Evolutionary conservation across 2,329 filamentous ascomycete genomes (phyloP).

Genomic region (Hypoxylon sp.): DNA sequence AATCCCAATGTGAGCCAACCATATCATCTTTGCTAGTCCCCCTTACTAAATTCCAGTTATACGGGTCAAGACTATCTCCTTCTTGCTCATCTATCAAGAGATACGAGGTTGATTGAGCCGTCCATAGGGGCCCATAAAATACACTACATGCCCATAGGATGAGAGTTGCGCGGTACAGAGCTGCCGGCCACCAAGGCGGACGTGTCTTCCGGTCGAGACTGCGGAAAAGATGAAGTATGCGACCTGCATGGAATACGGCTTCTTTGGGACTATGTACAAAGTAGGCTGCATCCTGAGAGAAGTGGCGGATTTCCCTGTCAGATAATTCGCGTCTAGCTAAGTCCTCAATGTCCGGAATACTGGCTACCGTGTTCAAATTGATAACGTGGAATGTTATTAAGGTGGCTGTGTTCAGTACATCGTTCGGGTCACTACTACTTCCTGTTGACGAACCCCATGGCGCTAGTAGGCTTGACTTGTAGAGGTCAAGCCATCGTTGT

Average conservation of each 20-base stretch:
- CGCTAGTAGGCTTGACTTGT: slow-evolving; percentile 16
- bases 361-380: slow-evolving; percentile 26
- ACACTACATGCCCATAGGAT: slow-evolving; percentile 26
- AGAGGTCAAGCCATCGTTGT: slow-evolving; percentile 25
- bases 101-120: not conserved
- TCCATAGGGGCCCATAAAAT: slow-evolving; percentile 24
- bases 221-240: slow-evolving; percentile 21
- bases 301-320: slow-evolving; percentile 9
- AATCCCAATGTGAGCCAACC: slow-evolving; percentile 8
- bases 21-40: slow-evolving; percentile 19
- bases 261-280: slow-evolving; percentile 29
- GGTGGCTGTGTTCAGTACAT: slow-evolving; percentile 17
- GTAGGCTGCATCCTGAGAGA: slow-evolving; percentile 14
- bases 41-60: slow-evolving; percentile 20
- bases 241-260: slow-evolving; percentile 23
- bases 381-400: slow-evolving; percentile 27
- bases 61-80: slow-evolving; percentile 13
- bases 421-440: not conserved
- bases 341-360: slow-evolving; percentile 27
- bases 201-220: slow-evolving; percentile 22
- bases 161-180: slow-evolving; percentile 25
- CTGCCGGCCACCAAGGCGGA: slow-evolving; percentile 32
- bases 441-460: slow-evolving; percentile 1
- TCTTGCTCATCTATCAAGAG: slow-evolving; percentile 24
- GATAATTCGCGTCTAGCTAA: slow-evolving; percentile 22